Evolutionary conservation across 306 rosid species (phyloP).

Genomic region (Quercus rubra): DNA sequence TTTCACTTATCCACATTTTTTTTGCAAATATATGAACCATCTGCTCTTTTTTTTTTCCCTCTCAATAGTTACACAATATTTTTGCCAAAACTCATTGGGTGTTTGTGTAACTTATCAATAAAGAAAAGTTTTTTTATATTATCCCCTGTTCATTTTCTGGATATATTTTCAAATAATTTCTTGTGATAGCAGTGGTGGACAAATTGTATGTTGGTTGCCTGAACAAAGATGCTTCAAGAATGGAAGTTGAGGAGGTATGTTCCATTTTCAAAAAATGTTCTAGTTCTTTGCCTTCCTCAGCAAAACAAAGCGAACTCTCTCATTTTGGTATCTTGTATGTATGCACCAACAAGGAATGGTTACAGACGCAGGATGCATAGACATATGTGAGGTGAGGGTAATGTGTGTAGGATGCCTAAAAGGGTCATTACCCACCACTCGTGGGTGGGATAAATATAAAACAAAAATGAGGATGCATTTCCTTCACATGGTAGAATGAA

Average conservation of each 20-base stretch:
- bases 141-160: constrained; percentile 5
- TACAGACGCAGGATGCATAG: constrained; percentile 6
- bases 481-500: constrained; percentile 15
- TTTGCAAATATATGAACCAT: background rate
- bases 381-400: background rate
- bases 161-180: constrained; percentile 15
- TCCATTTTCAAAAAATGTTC: constrained; percentile 11
- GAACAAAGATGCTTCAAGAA: constrained; percentile 49
- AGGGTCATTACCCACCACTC: background rate
- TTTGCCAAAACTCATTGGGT: background rate
- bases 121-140: background rate
- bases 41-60: background rate
- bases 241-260: constrained; percentile 83
- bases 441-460: background rate
- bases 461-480: constrained; percentile 10
- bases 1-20: background rate
- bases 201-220: constrained; percentile 64
- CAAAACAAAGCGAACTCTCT: constrained; percentile 4
- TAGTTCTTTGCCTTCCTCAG: constrained; percentile 22
- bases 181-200: constrained; percentile 49
- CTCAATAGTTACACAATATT: background rate
- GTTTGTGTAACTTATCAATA: background rate
- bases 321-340: constrained; percentile 11
- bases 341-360: constrained; percentile 3
- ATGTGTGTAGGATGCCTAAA: constrained; percentile 4